phyloP scores from a whole-genome alignment of 352 stramenopile genomes.

The Phytophthora brassicae region DNA sequence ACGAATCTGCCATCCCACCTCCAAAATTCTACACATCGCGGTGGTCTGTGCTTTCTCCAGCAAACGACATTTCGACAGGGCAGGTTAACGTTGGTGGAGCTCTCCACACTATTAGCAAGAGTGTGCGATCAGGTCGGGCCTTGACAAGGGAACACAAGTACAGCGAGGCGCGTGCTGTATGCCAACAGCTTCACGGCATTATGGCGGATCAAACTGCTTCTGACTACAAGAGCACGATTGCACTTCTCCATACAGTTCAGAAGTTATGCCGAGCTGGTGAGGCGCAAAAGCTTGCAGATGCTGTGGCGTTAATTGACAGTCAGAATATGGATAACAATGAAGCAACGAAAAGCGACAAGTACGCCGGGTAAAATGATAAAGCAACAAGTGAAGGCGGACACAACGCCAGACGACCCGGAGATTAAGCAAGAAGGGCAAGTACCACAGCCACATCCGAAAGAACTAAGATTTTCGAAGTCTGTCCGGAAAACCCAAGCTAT shows the following conservation, averaged over 20 bases:
- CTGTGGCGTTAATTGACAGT: conserved; percentile 1
- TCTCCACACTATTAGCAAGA: background rate
- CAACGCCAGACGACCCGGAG: too few relatives aligned
- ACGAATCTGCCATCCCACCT: conserved; percentile 13
- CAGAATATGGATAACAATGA: background rate
- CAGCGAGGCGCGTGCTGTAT: background rate
- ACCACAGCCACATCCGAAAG: too few relatives aligned
- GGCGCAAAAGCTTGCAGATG: conserved; percentile 6
- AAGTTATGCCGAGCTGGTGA: conserved; percentile 3
- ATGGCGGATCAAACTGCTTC: conserved; percentile 6
- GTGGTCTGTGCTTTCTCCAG: conserved; percentile 3
- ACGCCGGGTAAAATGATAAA: too few relatives aligned
- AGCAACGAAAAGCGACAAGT: background rate
- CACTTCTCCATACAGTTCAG: background rate
- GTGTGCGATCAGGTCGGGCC: background rate
- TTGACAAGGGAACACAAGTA: background rate
- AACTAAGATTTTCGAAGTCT: too few relatives aligned
- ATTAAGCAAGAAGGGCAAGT: too few relatives aligned
- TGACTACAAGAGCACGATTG: background rate
- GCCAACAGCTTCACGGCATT: conserved; percentile 2
- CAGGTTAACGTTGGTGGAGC: background rate
- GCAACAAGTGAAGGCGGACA: too few relatives aligned
- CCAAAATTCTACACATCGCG: conserved; percentile 11
- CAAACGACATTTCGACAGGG: conserved; percentile 11
- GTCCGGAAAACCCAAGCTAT: too few relatives aligned